phyloP scores from a whole-genome alignment of 805 yeast genomes.

The Yamadazyma kitorensis region DNA sequence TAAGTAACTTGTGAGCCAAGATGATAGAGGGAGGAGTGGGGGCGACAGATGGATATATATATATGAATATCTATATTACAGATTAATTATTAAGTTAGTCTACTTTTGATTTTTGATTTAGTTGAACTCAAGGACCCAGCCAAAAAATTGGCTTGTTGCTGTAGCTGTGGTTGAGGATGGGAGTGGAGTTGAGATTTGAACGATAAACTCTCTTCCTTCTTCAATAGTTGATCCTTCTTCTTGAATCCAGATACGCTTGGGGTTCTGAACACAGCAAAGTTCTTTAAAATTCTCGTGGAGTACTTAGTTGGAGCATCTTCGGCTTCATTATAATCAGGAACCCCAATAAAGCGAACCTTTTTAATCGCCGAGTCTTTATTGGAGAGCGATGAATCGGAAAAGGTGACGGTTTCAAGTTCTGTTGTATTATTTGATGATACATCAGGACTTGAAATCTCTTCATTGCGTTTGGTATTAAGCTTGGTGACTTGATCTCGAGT shows the following conservation, averaged over 20 bases:
- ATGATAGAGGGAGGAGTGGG: not conserved
- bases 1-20: not conserved
- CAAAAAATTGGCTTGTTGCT: too few relatives aligned
- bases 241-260: constrained; percentile 20
- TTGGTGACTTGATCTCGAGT: constrained; percentile 25
- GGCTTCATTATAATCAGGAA: constrained; percentile 47
- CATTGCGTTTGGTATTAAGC: constrained; percentile 30
- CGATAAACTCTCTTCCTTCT: constrained; percentile 38
- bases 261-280: constrained; percentile 35
- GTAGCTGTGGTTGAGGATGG: too few relatives aligned
- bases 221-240: constrained; percentile 35
- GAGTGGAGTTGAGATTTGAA: constrained; percentile 20
- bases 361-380: constrained; percentile 19
- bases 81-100: constrained; percentile 1
- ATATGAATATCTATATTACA: too few relatives aligned
- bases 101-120: constrained; percentile 6
- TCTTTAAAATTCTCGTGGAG: constrained; percentile 32
- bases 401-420: not conserved
- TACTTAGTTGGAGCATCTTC: constrained; percentile 55
- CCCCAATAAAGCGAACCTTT: constrained; percentile 53
- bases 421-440: not conserved
- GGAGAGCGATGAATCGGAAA: not conserved
- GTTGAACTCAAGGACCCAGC: too few relatives aligned
- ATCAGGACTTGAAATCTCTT: constrained; percentile 12
- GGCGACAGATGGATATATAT: not conserved